Percentiles rank a stretch among this genome's conserved stretches.
phyloP scores from a whole-genome alignment of 306 rosid species.

The Carpinus viminea region DNA sequence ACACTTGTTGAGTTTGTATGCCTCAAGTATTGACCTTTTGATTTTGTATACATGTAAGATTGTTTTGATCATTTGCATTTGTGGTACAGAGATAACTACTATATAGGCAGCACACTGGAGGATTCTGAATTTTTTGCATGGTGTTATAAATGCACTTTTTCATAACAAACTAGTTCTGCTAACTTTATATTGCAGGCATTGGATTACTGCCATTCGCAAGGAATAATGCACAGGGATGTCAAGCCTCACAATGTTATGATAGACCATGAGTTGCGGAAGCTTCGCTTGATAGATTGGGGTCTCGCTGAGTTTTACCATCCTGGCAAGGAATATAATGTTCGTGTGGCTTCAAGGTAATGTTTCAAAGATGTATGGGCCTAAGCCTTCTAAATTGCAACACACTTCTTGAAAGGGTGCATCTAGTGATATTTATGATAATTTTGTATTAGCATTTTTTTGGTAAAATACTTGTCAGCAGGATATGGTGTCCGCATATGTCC shows the following conservation, averaged over 20 bases:
- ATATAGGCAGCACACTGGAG: too few relatives aligned
- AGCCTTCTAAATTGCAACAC: background rate
- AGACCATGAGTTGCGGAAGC: slow-evolving; percentile 85
- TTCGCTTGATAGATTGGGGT: slow-evolving; percentile 93
- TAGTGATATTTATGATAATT: background rate
- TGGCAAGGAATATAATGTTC: slow-evolving; percentile 85
- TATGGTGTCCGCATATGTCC: background rate
- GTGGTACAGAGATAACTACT: too few relatives aligned
- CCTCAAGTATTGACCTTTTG: background rate
- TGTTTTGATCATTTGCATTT: too few relatives aligned
- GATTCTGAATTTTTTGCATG: background rate
- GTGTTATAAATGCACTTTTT: slow-evolving; percentile 20
- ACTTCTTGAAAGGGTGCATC: background rate
- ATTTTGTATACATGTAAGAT: too few relatives aligned
- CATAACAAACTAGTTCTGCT: slow-evolving; percentile 17
- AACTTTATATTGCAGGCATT: slow-evolving; percentile 58
- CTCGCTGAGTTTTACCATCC: slow-evolving; percentile 94
- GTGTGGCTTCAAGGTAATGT: slow-evolving; percentile 83
- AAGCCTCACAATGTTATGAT: slow-evolving; percentile 95
- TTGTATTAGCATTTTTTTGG: background rate
- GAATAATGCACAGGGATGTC: slow-evolving; percentile 92
- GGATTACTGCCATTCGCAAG: slow-evolving; percentile 91
- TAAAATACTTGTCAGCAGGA: background rate
- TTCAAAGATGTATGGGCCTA: background rate
- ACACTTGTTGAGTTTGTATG: background rate